Evolutionary conservation across 139 green algal species (phyloP), one percentile per base, ranked within the genome.

Genomic region (Micractinium conductrix): DNA sequence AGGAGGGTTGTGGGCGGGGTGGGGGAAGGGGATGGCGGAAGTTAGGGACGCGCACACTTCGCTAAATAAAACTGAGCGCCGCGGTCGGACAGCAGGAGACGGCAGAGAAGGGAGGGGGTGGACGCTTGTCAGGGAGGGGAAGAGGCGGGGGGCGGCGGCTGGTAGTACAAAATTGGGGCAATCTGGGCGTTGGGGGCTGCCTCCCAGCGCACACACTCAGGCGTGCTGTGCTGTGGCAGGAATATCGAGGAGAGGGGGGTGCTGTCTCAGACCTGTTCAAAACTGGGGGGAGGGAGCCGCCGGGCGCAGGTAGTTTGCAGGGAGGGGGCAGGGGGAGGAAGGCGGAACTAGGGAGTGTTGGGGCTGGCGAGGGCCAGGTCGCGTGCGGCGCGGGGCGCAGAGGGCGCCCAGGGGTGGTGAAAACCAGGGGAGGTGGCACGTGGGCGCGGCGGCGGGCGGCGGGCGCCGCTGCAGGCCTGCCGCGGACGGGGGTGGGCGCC

Each of bases 161-260:
- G n/a, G 33, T 72, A 33, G 33, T 72, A 72, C 65, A 72, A 72
- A 72, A 72, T 44, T 72, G 35, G n/a, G n/a, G 65, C 65, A 72
- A 26, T 72, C 65, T 44, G 35, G 35, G 10, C 33, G n/a, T 44
- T 19, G 33, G 65, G n/a, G 21, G 62, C 9, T 22, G 24, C 53
- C 26, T 21, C 53, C 33, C 35, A 33, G 65, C 37, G 1, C 30
- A 72, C 65, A 33, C 65, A 33, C 65, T 72, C 65, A 44, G 65
- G 65, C 65, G 65, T 44, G 65, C 65, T 72, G 33, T 38, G n/a
- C 24, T 37, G 38, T 8, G 38, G 28, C 33, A 81, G 71, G 38
- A 81, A 81, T 81, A n/a, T 81, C 75, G 71, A 19, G n/a, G n/a
- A n/a, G n/a, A n/a, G n/a, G n/a, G n/a, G n/a, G 68, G 33, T 43